Percentiles rank a stretch among this genome's conserved stretches.
Conservation (phyloP, 306 rosid genomes). For the Astragalus glycyphyllos region DNA sequence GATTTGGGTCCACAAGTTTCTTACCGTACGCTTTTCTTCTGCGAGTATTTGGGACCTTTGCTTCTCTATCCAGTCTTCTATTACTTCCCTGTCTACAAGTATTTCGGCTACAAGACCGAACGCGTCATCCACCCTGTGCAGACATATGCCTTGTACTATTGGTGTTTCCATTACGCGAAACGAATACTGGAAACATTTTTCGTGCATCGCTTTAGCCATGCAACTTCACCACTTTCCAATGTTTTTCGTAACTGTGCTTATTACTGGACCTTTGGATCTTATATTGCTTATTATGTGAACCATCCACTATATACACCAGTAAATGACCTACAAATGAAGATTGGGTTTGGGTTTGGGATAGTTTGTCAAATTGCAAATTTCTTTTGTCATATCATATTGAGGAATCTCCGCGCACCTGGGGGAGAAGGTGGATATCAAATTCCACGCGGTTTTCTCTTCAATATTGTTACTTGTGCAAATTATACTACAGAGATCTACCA, state of each 20-base stretch:
- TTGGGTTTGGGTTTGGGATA: slow-evolving; percentile 83
- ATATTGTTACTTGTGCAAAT: slow-evolving; percentile 93
- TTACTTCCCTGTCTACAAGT: slow-evolving; percentile 74
- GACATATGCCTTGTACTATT: slow-evolving; percentile 91
- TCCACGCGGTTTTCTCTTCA: slow-evolving; percentile 89
- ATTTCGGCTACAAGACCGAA: slow-evolving; percentile 74
- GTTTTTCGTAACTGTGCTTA: slow-evolving; percentile 97
- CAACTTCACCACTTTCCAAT: slow-evolving; percentile 93
- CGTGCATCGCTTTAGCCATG: slow-evolving; percentile 95
- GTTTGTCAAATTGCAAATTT: slow-evolving; percentile 76
- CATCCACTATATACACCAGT: slow-evolving; percentile 91
- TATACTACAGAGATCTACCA: slow-evolving; percentile 97
- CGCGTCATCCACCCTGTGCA: slow-evolving; percentile 84
- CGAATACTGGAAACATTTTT: slow-evolving; percentile 94
- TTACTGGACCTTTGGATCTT: slow-evolving; percentile 89
- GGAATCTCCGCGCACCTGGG: slow-evolving; percentile 76
- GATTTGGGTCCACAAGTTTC: slow-evolving; percentile 97
- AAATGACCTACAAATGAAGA: slow-evolving; percentile 86
- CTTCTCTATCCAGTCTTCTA: slow-evolving; percentile 91
- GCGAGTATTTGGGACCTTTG: slow-evolving; percentile 92
- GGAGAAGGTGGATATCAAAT: slow-evolving; percentile 96
- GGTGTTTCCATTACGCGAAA: slow-evolving; percentile 95
- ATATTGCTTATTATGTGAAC: slow-evolving; percentile 83
- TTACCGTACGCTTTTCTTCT: slow-evolving; percentile 83
- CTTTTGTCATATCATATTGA: slow-evolving; percentile 85